Percentiles rank a stretch among this genome's conserved stretches.
These are phyloP conservation scores for Gloeophyllum trabeum DNA, from an alignment of 768 basidiomycete species.

Conservation along the genomic window DNA sequence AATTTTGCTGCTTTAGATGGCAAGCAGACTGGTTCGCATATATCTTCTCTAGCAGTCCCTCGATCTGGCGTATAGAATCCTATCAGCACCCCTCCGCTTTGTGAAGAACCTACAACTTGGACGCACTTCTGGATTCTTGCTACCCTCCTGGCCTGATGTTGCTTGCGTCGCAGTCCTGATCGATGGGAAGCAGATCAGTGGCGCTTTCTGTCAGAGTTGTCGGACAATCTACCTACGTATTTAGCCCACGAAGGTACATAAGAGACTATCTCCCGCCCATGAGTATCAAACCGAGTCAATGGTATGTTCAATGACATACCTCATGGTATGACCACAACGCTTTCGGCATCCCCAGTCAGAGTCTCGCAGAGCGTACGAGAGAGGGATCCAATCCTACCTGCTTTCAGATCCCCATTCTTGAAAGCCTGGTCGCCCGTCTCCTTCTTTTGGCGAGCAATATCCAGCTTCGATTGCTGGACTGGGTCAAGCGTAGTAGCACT, in stretches of 20 bases:
- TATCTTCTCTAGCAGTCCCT: constrained; percentile 68
- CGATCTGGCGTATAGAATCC: constrained; percentile 45
- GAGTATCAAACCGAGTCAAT: constrained; percentile 6
- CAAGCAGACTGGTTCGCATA: constrained; percentile 82
- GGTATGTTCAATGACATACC: constrained; percentile 24
- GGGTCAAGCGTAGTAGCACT: too few species aligned
- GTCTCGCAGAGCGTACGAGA: background rate
- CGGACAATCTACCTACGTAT: constrained; percentile 11
- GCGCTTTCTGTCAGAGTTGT: too few species aligned
- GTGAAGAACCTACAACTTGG: too few species aligned
- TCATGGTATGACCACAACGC: constrained; percentile 63
- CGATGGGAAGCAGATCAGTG: too few species aligned
- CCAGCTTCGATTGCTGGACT: too few species aligned
- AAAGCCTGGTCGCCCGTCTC: constrained; percentile 24
- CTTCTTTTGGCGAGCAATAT: constrained; percentile 37
- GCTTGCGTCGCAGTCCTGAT: too few species aligned
- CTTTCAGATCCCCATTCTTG: constrained; percentile 18
- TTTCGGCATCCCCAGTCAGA: constrained; percentile 14
- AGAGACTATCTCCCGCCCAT: constrained; percentile 34
- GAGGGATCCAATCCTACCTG: constrained; percentile 12
- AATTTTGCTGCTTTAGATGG: constrained; percentile 71
- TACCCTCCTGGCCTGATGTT: constrained; percentile 66
- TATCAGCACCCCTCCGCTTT: too few species aligned
- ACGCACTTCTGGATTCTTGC: constrained; percentile 23
- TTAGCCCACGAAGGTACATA: constrained; percentile 75